Base-by-base conservation (phyloP, 2,329 filamentous ascomycete species). In the Ceratocystis huliohia region DNA sequence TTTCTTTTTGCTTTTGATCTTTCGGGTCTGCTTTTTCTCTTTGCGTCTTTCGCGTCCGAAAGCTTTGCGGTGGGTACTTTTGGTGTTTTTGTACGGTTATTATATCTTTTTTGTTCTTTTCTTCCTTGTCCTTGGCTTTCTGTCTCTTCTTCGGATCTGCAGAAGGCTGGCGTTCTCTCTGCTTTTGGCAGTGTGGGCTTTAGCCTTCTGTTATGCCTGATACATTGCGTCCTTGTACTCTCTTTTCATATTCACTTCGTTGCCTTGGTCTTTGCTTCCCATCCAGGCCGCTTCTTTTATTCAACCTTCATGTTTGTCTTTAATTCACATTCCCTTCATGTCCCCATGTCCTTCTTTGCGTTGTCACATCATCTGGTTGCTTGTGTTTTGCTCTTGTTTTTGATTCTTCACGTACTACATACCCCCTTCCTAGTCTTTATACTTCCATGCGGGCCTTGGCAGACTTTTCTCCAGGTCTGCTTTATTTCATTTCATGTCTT, bases 201-300 rank as follows among this genome's bases (percentile, higher is more conserved):
- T 25, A 61, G 37, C 37, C 37, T 41, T 41, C 57, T 48, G 33
- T 30, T 25, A 46, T 61, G 65, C 70, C 57, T 73, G 72, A 71
- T 70, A 61, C 65, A 69, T 7, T 41, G 28, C 56, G 46, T 66
- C 50, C 10, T 41, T 59, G 48, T 48, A 59, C 65, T 61, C 44
- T 53, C 22, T 25, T 22, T 41, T 25, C 22, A n/a, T 50, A 45
- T 25, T 67, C 41, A 48, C 44, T 61, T 65, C 22, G 22, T 37
- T 64, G 33, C 33, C 30, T 10, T 66, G 46, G 48, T 17, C 44
- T 46, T 37, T 53, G 44, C 15, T 59, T 33, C 30, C 5, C 15
- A 41, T 15, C 33, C 6, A 17, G 30, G 25, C 15, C 22, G 20
- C 25, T 67, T 45, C 56, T 28, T 62, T 41, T 48, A 46, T 69